A percentile compares a stretch with the other conserved stretches of the same genome.
Conservation (phyloP, 305 asterid genomes). For the Solanum aculeatissimum region DNA sequence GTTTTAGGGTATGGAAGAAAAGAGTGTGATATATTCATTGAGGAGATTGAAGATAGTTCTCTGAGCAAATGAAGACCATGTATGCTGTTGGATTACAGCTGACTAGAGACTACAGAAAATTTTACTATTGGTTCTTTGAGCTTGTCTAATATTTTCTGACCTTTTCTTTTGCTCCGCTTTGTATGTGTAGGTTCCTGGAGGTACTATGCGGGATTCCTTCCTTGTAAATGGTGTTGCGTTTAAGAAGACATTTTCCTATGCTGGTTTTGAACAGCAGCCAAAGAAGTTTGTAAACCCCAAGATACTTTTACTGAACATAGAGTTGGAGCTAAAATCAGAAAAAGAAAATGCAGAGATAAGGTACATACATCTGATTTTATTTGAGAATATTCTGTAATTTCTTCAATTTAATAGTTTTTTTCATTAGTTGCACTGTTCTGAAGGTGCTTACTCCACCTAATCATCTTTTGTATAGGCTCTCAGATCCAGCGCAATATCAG, state of each 20-base stretch:
- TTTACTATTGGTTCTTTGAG: background rate
- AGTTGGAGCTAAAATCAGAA: slow-evolving; percentile 94
- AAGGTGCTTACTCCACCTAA: slow-evolving; percentile 1
- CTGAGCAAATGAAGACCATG: background rate
- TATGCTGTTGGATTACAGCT: background rate
- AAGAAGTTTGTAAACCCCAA: slow-evolving; percentile 74
- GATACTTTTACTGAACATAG: slow-evolving; percentile 86
- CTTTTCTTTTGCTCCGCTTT: background rate
- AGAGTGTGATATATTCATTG: background rate
- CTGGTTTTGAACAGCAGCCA: slow-evolving; percentile 99
- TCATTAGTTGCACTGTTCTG: background rate
- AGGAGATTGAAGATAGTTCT: background rate
- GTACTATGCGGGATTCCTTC: slow-evolving; percentile 96
- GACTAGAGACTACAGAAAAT: background rate
- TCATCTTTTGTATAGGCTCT: slow-evolving; percentile 16
- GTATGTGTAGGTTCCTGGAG: slow-evolving; percentile 75
- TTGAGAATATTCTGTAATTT: background rate
- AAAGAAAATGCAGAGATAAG: slow-evolving; percentile 99
- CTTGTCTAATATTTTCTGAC: background rate
- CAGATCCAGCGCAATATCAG: slow-evolving; percentile 70
- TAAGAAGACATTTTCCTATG: slow-evolving; percentile 98
- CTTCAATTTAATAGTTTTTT: background rate
- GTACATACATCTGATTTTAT: slow-evolving; percentile 11
- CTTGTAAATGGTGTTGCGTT: slow-evolving; percentile 96
- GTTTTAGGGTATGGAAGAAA: background rate